Base-by-base conservation (phyloP, 2,329 filamentous ascomycete species). In the Trichoderma semiorbis region DNA sequence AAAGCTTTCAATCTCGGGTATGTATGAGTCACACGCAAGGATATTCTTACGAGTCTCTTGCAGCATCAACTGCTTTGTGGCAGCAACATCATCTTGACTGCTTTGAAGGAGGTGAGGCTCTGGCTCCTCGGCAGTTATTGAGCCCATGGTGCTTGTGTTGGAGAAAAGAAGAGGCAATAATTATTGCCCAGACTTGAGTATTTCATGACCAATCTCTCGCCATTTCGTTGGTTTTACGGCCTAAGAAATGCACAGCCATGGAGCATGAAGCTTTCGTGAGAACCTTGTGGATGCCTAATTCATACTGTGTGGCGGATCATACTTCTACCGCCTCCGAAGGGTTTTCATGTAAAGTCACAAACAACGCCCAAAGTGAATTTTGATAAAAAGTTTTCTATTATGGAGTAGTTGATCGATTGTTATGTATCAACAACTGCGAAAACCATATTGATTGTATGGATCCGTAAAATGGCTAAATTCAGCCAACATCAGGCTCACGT, bases 1-100 rank as follows among this genome's bases (percentile, higher is more conserved):
- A 10, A 77, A 71, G 5, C 26, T 55, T 69, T 75, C 74, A 21
- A 77, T 34, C 62, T 77, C 75, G n/a, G 74, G 70, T 5, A 75
- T 63, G 30, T 65, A 74, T 4, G 72, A 36, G 8, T 72, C 61
- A 34, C 72, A 73, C 7, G 58, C 62, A 4, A 67, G 21, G 21
- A 76, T 55, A 12, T 71, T 71, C n/a, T 24, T 58, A 5, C 16
- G 58, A 7, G 74, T 72, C 18, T 72, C 36, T 12, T 63, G 71
- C 7, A 76, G 61, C 58, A 76, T 53, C 12, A 14, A 16, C 34
- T 71, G 53, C 34, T 30, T 68, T n/a, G 32, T 68, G 28, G 26
- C 16, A 14, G 55, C 62, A 53, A 39, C 28, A 32, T 73, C 72
- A 32, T 69, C 47, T 10, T 55, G 24, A 10, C 24, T 43, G 30